Evolutionary conservation across 2,329 filamentous ascomycete genomes (phyloP).

Genomic region (Aspergillus fumigatiaffinis): DNA sequence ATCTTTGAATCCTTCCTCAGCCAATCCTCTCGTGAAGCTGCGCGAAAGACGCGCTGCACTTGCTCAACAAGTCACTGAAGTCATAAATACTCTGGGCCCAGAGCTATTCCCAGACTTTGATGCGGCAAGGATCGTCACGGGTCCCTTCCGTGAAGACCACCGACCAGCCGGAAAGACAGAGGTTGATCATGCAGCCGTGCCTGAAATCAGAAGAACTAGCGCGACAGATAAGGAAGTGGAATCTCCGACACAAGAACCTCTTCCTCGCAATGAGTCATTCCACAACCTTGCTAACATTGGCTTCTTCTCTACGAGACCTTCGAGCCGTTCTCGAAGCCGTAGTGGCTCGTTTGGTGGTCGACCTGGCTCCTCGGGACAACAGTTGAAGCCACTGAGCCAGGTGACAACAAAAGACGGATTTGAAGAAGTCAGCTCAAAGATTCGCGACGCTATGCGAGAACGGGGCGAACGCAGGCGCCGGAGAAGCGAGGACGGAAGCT

Average conservation of each 20-base stretch:
- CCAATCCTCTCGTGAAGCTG: conserved; percentile 77
- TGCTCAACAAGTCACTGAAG: conserved; percentile 75
- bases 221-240: conserved; percentile 20
- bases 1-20: conserved; percentile 77
- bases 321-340: conserved; percentile 72
- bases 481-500: conserved; percentile 41
- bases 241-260: conserved; percentile 42
- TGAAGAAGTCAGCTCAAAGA: conserved; percentile 78
- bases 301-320: conserved; percentile 83
- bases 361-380: conserved; percentile 59
- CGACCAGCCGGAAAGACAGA: conserved; percentile 13
- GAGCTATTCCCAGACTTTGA: conserved; percentile 98
- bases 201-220: conserved; percentile 22
- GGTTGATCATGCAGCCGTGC: conserved; percentile 11
- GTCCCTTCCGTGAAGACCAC: conserved; percentile 42
- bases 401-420: conserved; percentile 66
- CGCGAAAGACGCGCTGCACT: conserved; percentile 69
- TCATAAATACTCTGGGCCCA: conserved; percentile 92
- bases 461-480: conserved; percentile 61
- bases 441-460: conserved; percentile 79
- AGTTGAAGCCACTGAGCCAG: conserved; percentile 66
- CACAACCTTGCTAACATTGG: conserved; percentile 81
- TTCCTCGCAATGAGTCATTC: conserved; percentile 89
- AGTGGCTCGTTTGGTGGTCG: conserved; percentile 65
- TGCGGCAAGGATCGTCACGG: conserved; percentile 62